Evolutionary conservation across 139 green algal genomes (phyloP).

Genomic region (Chlorella sp.): DNA sequence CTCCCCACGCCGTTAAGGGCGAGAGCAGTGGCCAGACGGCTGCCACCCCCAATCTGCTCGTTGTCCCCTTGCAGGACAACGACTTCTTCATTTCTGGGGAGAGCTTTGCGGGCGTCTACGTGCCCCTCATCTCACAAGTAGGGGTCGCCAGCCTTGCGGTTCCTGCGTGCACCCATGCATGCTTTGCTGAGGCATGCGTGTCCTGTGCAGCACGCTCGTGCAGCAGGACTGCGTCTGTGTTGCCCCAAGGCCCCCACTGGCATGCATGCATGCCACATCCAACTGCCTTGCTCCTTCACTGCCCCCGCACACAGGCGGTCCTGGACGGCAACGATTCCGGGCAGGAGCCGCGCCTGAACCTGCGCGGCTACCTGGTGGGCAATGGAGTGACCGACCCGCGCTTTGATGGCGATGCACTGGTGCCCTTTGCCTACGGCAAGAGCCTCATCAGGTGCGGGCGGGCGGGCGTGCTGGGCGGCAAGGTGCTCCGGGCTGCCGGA

Average conservation of each 20-base stretch:
- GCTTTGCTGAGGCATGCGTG: too few species aligned
- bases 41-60: too few species aligned
- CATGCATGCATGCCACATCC: too few species aligned
- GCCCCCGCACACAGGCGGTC: not conserved
- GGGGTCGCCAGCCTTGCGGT: not conserved
- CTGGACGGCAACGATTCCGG: slow-evolving; percentile 22
- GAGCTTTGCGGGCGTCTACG: slow-evolving; percentile 24
- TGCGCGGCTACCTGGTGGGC: slow-evolving; percentile 77
- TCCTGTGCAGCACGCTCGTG: too few species aligned
- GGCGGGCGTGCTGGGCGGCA: too few species aligned
- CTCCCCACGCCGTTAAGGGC: too few species aligned
- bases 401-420: slow-evolving; percentile 72
- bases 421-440: slow-evolving; percentile 53
- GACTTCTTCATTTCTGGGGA: slow-evolving; percentile 47
- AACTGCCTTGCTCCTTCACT: not conserved
- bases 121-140: slow-evolving; percentile 29
- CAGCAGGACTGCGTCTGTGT: too few species aligned
- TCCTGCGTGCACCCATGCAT: too few species aligned
- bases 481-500: not conserved
- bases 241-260: too few species aligned
- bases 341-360: slow-evolving; percentile 16
- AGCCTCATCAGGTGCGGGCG: slow-evolving; percentile 24
- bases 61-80: not conserved
- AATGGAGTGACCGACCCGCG: slow-evolving; percentile 81
- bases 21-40: too few species aligned